Evolutionary conservation across 2,329 filamentous ascomycete genomes (phyloP), one percentile per base, ranked within the genome.

Genomic region (Verticillium longisporum): DNA sequence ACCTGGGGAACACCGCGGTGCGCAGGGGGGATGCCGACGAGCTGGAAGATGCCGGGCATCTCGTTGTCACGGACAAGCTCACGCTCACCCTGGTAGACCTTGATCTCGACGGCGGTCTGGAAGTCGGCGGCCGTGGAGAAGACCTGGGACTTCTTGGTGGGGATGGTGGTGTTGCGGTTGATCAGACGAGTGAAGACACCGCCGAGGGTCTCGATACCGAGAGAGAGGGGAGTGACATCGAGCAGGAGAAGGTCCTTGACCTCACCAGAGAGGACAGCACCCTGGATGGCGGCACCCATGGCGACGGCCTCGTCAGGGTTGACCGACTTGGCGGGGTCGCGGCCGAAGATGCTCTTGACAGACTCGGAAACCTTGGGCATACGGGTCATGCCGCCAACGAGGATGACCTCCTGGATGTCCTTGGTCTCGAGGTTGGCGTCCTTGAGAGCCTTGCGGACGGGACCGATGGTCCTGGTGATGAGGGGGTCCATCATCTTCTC

Each of bases 81-180:
- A 91, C 94, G 94, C 87, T 98, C 94, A 84, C 94, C 94, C 88
- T 98, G 93, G 90, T 88, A 98, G 66, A 98, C 94, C 90, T 98
- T 97, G 85, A 98, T 98, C 84, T 97, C 93, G 73, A 98, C 94
- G 69, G 93, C 94, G 66, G 91, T 96, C 85, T 98, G 94, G 90
- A 96, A 97, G 77, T 98, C 94, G 68, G 94, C 93, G 60, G 93
- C 93, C 58, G 94, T 98, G 61, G 93, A 97, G 88, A 98, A 98
- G 74, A 93, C 88, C 82, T 97, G 92, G 13, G 93, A 97, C 84
- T 98, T 98, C 89, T 97, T 97, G 81, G 94, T 98, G 61, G 94
- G 94, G 74, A 98, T 98, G 68, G 94, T 97, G 73, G 94, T 98
- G 87, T 98, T 98, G 71, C 94, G 91, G 88, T 96, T 97, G 84